These are phyloP conservation scores for Cercospora beticola DNA, from an alignment of 2,329 filamentous ascomycete genomes.

Conservation along the genomic window DNA sequence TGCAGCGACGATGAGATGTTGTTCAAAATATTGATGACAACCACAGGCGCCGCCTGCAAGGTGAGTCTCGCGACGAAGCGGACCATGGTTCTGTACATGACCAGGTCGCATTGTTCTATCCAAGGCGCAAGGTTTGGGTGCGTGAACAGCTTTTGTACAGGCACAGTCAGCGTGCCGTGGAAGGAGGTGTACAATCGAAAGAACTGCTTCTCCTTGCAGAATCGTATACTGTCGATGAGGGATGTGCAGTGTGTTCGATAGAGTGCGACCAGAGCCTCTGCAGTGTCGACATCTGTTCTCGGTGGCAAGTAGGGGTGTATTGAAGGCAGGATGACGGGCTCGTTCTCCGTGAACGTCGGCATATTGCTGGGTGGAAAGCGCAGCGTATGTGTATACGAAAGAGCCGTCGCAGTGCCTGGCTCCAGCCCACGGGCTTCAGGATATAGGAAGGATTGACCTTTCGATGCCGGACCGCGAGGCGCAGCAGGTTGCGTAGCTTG, in stretches of 20 bases:
- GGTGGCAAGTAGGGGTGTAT: conserved; percentile 78
- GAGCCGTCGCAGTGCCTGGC: conserved; percentile 42
- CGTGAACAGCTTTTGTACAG: conserved; percentile 87
- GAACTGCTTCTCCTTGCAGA: conserved; percentile 95
- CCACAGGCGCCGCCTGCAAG: conserved; percentile 84
- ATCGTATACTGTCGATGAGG: conserved; percentile 90
- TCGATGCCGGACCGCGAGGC: conserved; percentile 43
- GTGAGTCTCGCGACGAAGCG: conserved; percentile 85
- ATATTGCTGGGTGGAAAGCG: conserved; percentile 62
- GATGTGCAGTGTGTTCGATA: conserved; percentile 96
- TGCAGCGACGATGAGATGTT: conserved; percentile 83
- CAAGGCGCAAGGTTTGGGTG: conserved; percentile 79
- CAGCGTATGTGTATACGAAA: conserved; percentile 62
- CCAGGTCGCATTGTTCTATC: conserved; percentile 94
- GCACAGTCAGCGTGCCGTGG: conserved; percentile 92
- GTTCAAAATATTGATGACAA: conserved; percentile 80
- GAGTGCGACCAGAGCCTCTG: conserved; percentile 78
- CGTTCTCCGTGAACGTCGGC: conserved; percentile 60
- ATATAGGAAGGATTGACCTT: conserved; percentile 48
- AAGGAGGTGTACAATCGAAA: conserved; percentile 94
- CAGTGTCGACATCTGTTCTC: conserved; percentile 82
- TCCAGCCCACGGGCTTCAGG: conserved; percentile 46
- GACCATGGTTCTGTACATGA: conserved; percentile 97
- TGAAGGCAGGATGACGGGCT: conserved; percentile 76
- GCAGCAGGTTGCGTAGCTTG: conserved; percentile 32